phyloP scores from a whole-genome alignment of 208 protist genomes.

The Trypanosoma rangeli region DNA sequence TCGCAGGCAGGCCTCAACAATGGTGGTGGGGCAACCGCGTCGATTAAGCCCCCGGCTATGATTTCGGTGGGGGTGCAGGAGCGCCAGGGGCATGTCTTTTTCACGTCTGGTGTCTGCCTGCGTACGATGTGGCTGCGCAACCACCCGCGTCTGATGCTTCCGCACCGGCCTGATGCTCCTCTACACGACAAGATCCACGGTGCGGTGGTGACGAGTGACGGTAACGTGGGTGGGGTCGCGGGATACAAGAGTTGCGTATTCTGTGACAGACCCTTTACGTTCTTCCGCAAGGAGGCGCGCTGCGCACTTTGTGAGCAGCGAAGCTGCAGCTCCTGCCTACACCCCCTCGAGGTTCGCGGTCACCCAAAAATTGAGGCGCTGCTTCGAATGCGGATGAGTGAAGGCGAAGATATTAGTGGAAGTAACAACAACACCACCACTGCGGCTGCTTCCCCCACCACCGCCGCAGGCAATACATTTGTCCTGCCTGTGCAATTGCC shows the following conservation, averaged over 20 bases:
- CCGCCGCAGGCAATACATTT: slow-evolving; percentile 27
- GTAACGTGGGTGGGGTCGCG: not conserved
- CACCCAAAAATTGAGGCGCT: slow-evolving; percentile 36
- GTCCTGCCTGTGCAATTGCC: slow-evolving; percentile 37
- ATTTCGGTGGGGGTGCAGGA: slow-evolving; percentile 40
- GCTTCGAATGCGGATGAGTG: slow-evolving; percentile 3
- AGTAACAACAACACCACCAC: not conserved
- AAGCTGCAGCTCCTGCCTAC: slow-evolving; percentile 62
- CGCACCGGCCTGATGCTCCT: slow-evolving; percentile 52
- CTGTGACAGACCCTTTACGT: slow-evolving; percentile 67
- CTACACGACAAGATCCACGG: slow-evolving; percentile 46
- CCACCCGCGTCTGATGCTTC: slow-evolving; percentile 50
- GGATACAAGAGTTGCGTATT: slow-evolving; percentile 38
- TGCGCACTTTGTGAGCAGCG: slow-evolving; percentile 69
- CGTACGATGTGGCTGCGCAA: slow-evolving; percentile 59
- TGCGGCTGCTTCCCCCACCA: not conserved
- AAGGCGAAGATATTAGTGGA: not conserved
- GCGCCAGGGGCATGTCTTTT: slow-evolving; percentile 48
- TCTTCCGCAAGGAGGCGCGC: slow-evolving; percentile 62
- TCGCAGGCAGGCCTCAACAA: not conserved
- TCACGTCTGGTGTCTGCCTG: slow-evolving; percentile 61
- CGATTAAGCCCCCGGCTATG: slow-evolving; percentile 20
- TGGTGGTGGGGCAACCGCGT: not conserved
- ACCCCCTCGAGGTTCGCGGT: slow-evolving; percentile 42
- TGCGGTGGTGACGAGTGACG: not conserved